Evolutionary conservation across 2,329 filamentous ascomycete genomes (phyloP), one percentile per base, ranked within the genome.

Genomic region (Cryphonectria japonica): DNA sequence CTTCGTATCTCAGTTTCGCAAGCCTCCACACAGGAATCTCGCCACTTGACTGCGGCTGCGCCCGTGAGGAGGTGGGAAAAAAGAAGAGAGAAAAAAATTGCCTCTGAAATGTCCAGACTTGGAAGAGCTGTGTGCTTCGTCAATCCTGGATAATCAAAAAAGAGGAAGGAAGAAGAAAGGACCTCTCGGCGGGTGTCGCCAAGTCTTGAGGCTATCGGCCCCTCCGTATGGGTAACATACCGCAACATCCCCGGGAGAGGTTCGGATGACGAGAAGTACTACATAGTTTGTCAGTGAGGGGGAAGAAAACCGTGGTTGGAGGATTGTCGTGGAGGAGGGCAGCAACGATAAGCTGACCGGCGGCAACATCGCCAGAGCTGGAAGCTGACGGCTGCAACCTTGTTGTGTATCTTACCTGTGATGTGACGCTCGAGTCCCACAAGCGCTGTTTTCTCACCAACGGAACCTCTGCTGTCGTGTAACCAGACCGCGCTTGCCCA

Each of bases 401-500:
- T 39, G 22, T 32, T 34, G 54, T 50, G 54, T 50, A 41, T 50
- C 34, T 61, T 54, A 54, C 34, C 63, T 59, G 66, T 70, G 65
- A 62, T 62, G 66, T 70, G 65, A 62, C 43, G 62, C 50, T 70
- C 54, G 43, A 43, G 60, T 68, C 14, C 39, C 67, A 66, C 65
- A 41, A 46, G 29, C 41, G 39, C 29, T 32, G 29, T 64, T 67
- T 34, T 32, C 37, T 60, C 37, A 43, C n/a, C 34, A n/a, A 26
- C 26, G 26, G 26, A 26, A n/a, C 16, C 14, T 14, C 26, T 32
- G n/a, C 19, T 16, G 46, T 22, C 2, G 68, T 70, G 68, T 67
- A 52, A 70, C 71, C 19, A 29, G 41, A n/a, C 46, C 69, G 71
- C 71, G 68, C 68, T 70, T 72, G 37, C 41, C 65, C 9, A 39